phyloP scores from a whole-genome alignment of 2,329 filamentous ascomycete genomes.

The Microdochium trichocladiopsis region DNA sequence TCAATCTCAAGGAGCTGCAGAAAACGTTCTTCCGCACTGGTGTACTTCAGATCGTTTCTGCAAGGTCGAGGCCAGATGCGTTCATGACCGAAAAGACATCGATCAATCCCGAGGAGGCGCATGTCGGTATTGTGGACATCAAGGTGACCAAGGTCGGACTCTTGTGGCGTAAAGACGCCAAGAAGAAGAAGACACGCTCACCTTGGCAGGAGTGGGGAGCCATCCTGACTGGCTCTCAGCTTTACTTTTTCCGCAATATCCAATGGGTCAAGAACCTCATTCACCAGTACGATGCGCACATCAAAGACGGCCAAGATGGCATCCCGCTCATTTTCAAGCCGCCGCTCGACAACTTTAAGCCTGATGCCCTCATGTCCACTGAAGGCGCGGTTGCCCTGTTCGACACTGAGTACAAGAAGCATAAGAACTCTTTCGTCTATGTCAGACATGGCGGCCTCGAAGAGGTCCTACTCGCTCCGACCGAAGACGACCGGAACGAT shows the following conservation, averaged over 20 bases:
- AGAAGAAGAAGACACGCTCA: constrained; percentile 89
- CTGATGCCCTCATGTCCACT: constrained; percentile 87
- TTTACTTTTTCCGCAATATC: constrained; percentile 94
- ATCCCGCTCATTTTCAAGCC: constrained; percentile 85
- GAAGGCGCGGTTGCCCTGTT: constrained; percentile 84
- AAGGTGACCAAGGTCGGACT: constrained; percentile 95
- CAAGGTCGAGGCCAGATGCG: constrained; percentile 85
- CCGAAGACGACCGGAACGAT: constrained; percentile 87
- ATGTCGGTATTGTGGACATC: constrained; percentile 92
- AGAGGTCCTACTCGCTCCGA: constrained; percentile 85
- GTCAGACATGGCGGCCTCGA: constrained; percentile 81
- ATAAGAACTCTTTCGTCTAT: constrained; percentile 92
- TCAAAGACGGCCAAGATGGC: constrained; percentile 68
- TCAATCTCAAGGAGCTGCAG: constrained; percentile 78
- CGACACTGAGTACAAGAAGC: constrained; percentile 83
- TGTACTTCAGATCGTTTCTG: constrained; percentile 89
- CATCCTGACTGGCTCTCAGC: constrained; percentile 88
- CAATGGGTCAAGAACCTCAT: constrained; percentile 89
- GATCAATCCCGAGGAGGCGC: constrained; percentile 77
- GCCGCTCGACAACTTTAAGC: constrained; percentile 85
- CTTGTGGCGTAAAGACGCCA: constrained; percentile 87
- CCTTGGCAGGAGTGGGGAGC: constrained; percentile 99
- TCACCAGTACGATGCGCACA: constrained; percentile 76
- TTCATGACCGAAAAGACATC: constrained; percentile 87
- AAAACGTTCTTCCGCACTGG: constrained; percentile 87